Evolutionary conservation across 2,329 filamentous ascomycete species (phyloP), one percentile per base, ranked within the genome.

Genomic region (Botryosphaeria dothidea): DNA sequence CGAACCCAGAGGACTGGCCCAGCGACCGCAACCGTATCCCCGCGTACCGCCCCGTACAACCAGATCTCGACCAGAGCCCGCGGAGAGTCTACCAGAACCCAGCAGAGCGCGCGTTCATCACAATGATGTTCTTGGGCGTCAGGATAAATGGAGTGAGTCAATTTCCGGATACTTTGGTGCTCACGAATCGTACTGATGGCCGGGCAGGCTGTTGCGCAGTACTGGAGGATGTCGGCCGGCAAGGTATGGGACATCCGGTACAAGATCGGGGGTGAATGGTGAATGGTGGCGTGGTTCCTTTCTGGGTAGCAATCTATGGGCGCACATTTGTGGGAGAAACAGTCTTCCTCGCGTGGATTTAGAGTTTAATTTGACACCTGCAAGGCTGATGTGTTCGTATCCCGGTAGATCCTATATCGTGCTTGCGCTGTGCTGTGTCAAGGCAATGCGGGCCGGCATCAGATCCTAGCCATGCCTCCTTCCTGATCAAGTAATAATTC

Each of bases 181-280:
- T 5, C 11, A 21, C 36, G 5, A 4, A 15, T 27, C 3, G 34
- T 36, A 41, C 46, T 66, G 56, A 61, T 11, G 52, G 45, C 17
- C 27, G 19, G 38, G 6, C 11, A 64, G 49, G 43, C 31, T 64
- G 15, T 51, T 25, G 25, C 52, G 60, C n/a, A 65, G 57, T n/a
- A 69, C 51, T 25, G 52, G 43, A 19, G 11, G 11, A 56, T 81
- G 77, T 73, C 79, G 61, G 71, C 73, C 7, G 77, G 80, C 3
- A 77, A 82, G 46, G 64, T 82, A 1, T 87, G 85, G 85, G 73
- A 80, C n/a, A 73, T 86, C 58, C 78, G 78, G 34, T 85, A 85
- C 69, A 79, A 81, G 34, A 74, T 87, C 65, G 85, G 86, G 11
- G 85, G 85, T 13, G 85, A 87, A 71, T 84, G 77, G 71, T 83